These are phyloP conservation scores for Jimgerdemannia flammicorona DNA, from an alignment of 192 early-diverging fungal genomes.

Conservation along the genomic window DNA sequence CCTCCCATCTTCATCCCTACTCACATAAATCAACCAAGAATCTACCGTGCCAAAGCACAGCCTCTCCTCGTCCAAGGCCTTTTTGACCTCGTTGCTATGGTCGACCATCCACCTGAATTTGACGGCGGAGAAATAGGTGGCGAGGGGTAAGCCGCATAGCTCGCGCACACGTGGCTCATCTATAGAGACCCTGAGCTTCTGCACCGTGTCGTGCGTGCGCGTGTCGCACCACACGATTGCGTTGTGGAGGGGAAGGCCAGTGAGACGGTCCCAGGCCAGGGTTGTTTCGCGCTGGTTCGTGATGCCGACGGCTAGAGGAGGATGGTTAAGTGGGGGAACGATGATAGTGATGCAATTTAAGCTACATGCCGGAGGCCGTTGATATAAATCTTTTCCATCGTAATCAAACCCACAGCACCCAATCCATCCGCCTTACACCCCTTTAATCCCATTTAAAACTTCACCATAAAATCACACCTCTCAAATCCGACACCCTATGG, in stretches of 20 bases:
- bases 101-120: slow-evolving; percentile 94
- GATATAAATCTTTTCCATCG: too few species aligned
- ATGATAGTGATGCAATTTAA: neutral
- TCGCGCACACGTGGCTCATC: slow-evolving; percentile 25
- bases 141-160: slow-evolving; percentile 84
- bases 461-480: slow-evolving; percentile 13
- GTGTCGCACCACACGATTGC: slow-evolving; percentile 94
- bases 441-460: neutral
- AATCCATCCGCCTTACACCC: neutral
- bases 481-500: slow-evolving; percentile 40
- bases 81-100: slow-evolving; percentile 65
- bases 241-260: slow-evolving; percentile 80
- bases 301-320: slow-evolving; percentile 69
- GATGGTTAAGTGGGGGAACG: neutral
- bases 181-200: slow-evolving; percentile 47
- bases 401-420: too few species aligned
- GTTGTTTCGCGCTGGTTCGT: slow-evolving; percentile 97
- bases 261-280: slow-evolving; percentile 80
- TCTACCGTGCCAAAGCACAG: slow-evolving; percentile 91
- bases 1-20: neutral
- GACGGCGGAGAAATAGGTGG: slow-evolving; percentile 92
- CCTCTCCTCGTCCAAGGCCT: slow-evolving; percentile 67
- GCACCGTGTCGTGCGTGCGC: slow-evolving; percentile 76
- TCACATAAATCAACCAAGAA: slow-evolving; percentile 90
- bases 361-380: neutral